Evolutionary conservation across 352 stramenopile species (phyloP).

Genomic region (Halophytophthora batemanensis): DNA sequence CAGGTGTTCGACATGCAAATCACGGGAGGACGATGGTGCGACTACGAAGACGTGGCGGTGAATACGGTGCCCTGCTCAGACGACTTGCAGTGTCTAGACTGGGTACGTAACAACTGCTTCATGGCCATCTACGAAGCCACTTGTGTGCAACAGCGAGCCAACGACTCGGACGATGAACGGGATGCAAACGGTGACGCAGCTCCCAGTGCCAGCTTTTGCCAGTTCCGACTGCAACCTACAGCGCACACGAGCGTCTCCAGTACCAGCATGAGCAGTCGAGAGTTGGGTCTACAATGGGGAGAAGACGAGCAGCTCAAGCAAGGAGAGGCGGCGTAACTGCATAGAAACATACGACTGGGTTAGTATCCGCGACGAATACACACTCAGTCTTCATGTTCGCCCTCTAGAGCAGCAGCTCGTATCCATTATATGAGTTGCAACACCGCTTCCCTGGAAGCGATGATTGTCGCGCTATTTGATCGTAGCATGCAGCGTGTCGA

Average conservation of each 20-base stretch:
- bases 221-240: conserved; percentile 30
- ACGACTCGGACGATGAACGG: conserved; percentile 6
- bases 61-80: conserved; percentile 26
- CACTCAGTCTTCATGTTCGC: no score
- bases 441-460: no score
- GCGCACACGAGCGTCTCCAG: conserved; percentile 20
- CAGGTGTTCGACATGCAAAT: conserved; percentile 57
- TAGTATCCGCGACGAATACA: no score
- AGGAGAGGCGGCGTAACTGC: background rate
- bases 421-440: no score
- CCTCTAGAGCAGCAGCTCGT: no score
- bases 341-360: no score
- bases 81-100: conserved; percentile 41
- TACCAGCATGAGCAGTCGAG: conserved; percentile 26
- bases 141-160: conserved; percentile 17
- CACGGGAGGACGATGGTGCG: conserved; percentile 59
- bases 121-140: conserved; percentile 59
- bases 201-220: conserved; percentile 19
- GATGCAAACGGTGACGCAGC: background rate
- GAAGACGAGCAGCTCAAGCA: conserved; percentile 15
- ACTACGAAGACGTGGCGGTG: conserved; percentile 33
- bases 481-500: conserved; percentile 46
- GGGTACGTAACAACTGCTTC: conserved; percentile 51
- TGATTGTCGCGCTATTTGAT: no score
- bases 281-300: conserved; percentile 16